Percentiles rank a stretch among this genome's conserved stretches.
Conservation (phyloP, 108 stramenopile genomes). For the Nitzschia sp. region DNA sequence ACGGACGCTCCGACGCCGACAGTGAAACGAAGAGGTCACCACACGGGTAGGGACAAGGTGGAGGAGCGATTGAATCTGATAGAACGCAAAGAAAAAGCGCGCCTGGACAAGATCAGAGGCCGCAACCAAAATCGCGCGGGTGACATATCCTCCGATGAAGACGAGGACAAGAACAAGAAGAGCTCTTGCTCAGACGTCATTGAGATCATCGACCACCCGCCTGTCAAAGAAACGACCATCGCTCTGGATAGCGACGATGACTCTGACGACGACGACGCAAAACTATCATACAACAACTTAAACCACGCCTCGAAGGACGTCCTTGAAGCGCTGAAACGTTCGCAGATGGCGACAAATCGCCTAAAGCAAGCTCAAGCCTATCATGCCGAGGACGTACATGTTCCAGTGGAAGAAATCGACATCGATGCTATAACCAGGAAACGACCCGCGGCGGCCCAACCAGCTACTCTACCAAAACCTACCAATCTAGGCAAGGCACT, state of each 20-base stretch:
- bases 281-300: neutral
- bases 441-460: neutral
- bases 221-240: neutral
- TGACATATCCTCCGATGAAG: neutral
- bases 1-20: neutral
- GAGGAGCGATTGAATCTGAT: neutral
- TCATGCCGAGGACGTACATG: slow-evolving; percentile 59
- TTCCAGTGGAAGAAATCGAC: slow-evolving; percentile 11
- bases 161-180: neutral
- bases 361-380: slow-evolving; percentile 51
- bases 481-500: slow-evolving; percentile 10
- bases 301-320: slow-evolving; percentile 1
- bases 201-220: neutral
- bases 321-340: slow-evolving; percentile 18
- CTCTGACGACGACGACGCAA: slow-evolving; percentile 26
- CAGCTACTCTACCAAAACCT: neutral
- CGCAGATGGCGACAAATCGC: slow-evolving; percentile 22
- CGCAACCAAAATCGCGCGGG: neutral
- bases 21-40: neutral
- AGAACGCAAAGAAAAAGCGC: neutral
- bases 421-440: neutral
- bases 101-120: neutral
- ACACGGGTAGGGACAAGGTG: neutral
- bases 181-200: neutral
- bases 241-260: slow-evolving; percentile 1